A percentile compares a stretch with the other conserved stretches of the same genome.
Evolutionary conservation across 129 eudicot genomes (phyloP).

Genomic region (Tagetes patula): DNA sequence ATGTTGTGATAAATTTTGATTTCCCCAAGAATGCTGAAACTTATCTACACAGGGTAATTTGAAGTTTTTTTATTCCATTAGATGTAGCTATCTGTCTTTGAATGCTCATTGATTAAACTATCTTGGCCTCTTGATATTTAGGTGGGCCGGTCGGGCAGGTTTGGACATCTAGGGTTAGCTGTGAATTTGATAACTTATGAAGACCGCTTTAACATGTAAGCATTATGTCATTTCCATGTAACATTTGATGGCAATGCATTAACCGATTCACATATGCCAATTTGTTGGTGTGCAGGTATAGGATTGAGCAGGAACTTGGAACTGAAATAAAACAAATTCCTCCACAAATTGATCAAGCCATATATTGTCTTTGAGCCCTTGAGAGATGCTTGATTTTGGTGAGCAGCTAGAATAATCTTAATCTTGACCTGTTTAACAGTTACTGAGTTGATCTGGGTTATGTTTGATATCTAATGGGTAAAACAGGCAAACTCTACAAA

Average conservation of each 20-base stretch:
- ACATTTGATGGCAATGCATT: slow-evolving; percentile 2
- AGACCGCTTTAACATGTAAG: slow-evolving; percentile 64
- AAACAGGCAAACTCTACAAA: neutral
- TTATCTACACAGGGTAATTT: slow-evolving; percentile 61
- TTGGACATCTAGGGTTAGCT: slow-evolving; percentile 56
- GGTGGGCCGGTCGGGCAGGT: slow-evolving; percentile 67
- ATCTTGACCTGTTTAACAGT: neutral
- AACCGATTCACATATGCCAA: neutral
- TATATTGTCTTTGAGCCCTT: slow-evolving; percentile 42
- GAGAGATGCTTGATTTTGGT: slow-evolving; percentile 16
- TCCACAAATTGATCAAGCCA: slow-evolving; percentile 50
- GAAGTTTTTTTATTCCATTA: neutral
- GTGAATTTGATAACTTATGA: slow-evolving; percentile 56
- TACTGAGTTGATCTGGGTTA: neutral
- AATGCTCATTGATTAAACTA: neutral
- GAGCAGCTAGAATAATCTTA: slow-evolving; percentile 3
- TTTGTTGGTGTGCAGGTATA: slow-evolving; percentile 39
- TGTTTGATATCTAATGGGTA: neutral
- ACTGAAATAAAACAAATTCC: slow-evolving; percentile 65
- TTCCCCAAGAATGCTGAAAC: slow-evolving; percentile 66
- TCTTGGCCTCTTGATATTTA: slow-evolving; percentile 5
- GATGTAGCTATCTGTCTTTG: neutral
- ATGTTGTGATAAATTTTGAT: slow-evolving; percentile 65
- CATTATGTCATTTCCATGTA: neutral
- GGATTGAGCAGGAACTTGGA: slow-evolving; percentile 67